phyloP scores from a whole-genome alignment of 768 basidiomycete genomes.

The Asterophora lycoperdoides region DNA sequence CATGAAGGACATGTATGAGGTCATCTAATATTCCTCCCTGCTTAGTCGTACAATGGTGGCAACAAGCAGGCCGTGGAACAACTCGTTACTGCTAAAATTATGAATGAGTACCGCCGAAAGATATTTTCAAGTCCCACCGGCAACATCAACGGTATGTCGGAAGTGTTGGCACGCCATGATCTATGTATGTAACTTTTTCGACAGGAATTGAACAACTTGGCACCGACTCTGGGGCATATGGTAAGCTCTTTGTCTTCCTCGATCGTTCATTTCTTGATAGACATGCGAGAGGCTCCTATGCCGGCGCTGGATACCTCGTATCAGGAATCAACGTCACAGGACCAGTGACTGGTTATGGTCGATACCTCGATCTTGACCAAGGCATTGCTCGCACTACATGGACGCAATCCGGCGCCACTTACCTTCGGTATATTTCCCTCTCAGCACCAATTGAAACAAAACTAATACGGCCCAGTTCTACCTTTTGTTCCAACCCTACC shows the following conservation, averaged over 20 bases:
- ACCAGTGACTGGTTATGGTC: conserved; percentile 42
- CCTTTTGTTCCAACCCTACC: conserved; percentile 67
- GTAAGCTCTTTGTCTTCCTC: conserved; percentile 29
- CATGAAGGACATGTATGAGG: background rate
- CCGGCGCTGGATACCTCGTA: conserved; percentile 59
- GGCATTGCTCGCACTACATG: conserved; percentile 56
- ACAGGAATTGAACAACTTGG: conserved; percentile 54
- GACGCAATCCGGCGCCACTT: conserved; percentile 46
- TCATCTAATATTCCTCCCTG: background rate
- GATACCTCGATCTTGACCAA: conserved; percentile 70
- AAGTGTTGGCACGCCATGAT: background rate
- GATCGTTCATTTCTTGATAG: background rate
- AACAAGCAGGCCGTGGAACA: conserved; percentile 50
- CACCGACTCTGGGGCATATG: conserved; percentile 56
- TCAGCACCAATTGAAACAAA: too few species aligned
- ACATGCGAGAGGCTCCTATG: conserved; percentile 54
- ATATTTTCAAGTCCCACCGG: conserved; percentile 60
- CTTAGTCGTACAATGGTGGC: conserved; percentile 65
- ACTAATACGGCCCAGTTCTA: conserved; percentile 15
- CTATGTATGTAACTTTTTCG: conserved; percentile 1
- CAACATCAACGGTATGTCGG: conserved; percentile 31
- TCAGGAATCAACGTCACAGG: conserved; percentile 43
- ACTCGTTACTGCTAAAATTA: conserved; percentile 38
- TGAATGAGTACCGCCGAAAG: conserved; percentile 48
- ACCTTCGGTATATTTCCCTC: conserved; percentile 40